Evolutionary conservation across 2,329 filamentous ascomycete species (phyloP).

Genomic region (Cadophora malorum): DNA sequence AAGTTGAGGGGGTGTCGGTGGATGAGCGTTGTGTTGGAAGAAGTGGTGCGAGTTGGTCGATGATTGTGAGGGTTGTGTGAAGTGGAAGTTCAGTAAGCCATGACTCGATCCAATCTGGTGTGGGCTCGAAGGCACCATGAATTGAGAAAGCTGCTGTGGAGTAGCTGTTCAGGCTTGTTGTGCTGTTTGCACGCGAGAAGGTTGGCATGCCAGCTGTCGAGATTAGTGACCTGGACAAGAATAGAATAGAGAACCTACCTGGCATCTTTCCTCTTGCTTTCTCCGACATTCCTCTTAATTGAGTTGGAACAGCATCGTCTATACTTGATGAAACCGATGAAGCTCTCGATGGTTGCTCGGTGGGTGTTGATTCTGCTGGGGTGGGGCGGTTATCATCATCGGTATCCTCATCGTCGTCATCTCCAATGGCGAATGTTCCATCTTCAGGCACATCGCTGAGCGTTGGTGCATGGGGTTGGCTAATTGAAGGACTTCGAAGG

Average conservation of each 20-base stretch:
- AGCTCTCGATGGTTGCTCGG: slow-evolving; percentile 66
- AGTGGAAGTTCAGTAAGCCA: slow-evolving; percentile 93
- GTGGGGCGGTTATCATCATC: slow-evolving; percentile 59
- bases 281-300: slow-evolving; percentile 92
- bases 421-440: slow-evolving; percentile 85
- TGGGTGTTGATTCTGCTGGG: slow-evolving; percentile 67
- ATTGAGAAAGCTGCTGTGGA: slow-evolving; percentile 63
- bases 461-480: slow-evolving; percentile 58
- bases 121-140: slow-evolving; percentile 75
- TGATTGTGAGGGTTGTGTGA: slow-evolving; percentile 82
- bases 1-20: slow-evolving; percentile 52
- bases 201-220: slow-evolving; percentile 68
- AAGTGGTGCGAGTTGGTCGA: slow-evolving; percentile 67
- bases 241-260: slow-evolving; percentile 33
- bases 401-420: slow-evolving; percentile 69
- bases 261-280: slow-evolving; percentile 97
- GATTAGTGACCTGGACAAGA: slow-evolving; percentile 27
- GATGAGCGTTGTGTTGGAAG: slow-evolving; percentile 55
- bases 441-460: slow-evolving; percentile 78
- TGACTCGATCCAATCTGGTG: slow-evolving; percentile 84
- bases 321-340: slow-evolving; percentile 71
- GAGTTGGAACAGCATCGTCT: slow-evolving; percentile 82
- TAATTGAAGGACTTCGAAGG: slow-evolving; percentile 64
- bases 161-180: slow-evolving; percentile 76
- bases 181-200: slow-evolving; percentile 91